Conservation (phyloP, 805 yeast genomes). For the Candida ascalaphidarum region DNA sequence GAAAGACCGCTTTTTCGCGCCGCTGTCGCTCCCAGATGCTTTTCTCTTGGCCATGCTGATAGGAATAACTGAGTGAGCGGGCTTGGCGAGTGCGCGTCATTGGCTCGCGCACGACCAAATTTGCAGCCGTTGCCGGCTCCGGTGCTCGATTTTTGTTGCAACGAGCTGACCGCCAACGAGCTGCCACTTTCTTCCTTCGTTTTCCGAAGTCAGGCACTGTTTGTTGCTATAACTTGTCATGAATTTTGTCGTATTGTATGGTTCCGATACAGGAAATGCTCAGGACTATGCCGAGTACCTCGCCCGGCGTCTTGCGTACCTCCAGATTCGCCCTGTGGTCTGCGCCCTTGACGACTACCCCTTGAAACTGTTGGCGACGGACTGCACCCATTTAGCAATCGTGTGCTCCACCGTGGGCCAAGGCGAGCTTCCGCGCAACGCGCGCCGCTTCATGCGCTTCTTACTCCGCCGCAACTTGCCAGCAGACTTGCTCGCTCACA, state of each 20-base stretch:
- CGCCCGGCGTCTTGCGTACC: slow-evolving; percentile 45
- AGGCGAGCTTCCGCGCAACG: slow-evolving; percentile 83
- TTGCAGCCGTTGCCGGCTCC: too few relatives aligned
- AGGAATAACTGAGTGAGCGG: too few relatives aligned
- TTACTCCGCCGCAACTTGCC: slow-evolving; percentile 61
- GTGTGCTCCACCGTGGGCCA: slow-evolving; percentile 92
- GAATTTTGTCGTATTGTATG: slow-evolving; percentile 72
- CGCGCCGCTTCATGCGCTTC: slow-evolving; percentile 65
- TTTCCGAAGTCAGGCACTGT: not conserved
- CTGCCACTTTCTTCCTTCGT: not conserved
- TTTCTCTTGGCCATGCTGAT: too few relatives aligned
- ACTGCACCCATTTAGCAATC: slow-evolving; percentile 39
- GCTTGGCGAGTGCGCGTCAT: too few relatives aligned
- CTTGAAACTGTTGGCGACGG: slow-evolving; percentile 41
- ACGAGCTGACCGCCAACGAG: not conserved
- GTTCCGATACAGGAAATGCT: slow-evolving; percentile 90
- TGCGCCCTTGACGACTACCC: slow-evolving; percentile 55
- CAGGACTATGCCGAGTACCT: slow-evolving; percentile 73
- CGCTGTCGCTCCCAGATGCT: too few relatives aligned
- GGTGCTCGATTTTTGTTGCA: too few relatives aligned
- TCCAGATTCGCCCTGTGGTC: slow-evolving; percentile 40
- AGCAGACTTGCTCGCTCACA: slow-evolving; percentile 46
- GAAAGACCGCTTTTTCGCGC: too few relatives aligned
- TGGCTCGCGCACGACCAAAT: too few relatives aligned
- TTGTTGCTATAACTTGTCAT: slow-evolving; percentile 3